phyloP scores from a whole-genome alignment of 1,139 yeast species.

The Suhomyces bribrorum region DNA sequence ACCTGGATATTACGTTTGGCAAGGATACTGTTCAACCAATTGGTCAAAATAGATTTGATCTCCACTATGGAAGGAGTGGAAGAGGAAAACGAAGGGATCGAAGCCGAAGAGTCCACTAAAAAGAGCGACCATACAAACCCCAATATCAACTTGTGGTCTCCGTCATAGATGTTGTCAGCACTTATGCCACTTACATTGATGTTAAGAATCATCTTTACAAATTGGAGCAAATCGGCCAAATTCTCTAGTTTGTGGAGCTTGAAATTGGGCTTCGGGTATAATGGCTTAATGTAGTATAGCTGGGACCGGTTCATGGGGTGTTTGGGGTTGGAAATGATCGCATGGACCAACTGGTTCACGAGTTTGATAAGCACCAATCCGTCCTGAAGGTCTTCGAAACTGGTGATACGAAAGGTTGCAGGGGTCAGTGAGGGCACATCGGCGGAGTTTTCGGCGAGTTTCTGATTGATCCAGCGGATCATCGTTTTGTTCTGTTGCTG shows the following conservation, averaged over 20 bases:
- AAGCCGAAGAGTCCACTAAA: constrained; percentile 50
- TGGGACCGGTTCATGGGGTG: constrained; percentile 17
- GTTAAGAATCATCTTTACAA: constrained; percentile 50
- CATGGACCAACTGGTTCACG: constrained; percentile 34
- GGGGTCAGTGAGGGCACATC: constrained; percentile 29
- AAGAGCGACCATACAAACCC: constrained; percentile 69
- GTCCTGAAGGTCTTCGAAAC: constrained; percentile 36
- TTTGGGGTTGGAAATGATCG: constrained; percentile 18
- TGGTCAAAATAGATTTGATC: constrained; percentile 33
- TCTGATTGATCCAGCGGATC: constrained; percentile 48
- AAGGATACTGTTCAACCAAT: constrained; percentile 36
- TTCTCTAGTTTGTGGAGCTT: constrained; percentile 66
- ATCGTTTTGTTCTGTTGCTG: constrained; percentile 47
- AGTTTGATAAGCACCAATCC: constrained; percentile 43
- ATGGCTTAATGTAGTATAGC: constrained; percentile 34
- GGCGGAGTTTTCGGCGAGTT: constrained; percentile 25
- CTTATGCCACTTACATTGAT: constrained; percentile 60
- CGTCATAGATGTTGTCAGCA: constrained; percentile 68
- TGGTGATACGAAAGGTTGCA: constrained; percentile 17
- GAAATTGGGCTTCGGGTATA: constrained; percentile 49
- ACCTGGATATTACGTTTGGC: constrained; percentile 23
- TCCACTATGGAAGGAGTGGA: constrained; percentile 35
- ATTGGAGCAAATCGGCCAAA: constrained; percentile 56
- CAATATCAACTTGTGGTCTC: constrained; percentile 60
- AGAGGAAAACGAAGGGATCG: constrained; percentile 31